These are phyloP conservation scores for Spathaspora girioi DNA, from an alignment of 805 yeast genomes.

Conservation along the genomic window DNA sequence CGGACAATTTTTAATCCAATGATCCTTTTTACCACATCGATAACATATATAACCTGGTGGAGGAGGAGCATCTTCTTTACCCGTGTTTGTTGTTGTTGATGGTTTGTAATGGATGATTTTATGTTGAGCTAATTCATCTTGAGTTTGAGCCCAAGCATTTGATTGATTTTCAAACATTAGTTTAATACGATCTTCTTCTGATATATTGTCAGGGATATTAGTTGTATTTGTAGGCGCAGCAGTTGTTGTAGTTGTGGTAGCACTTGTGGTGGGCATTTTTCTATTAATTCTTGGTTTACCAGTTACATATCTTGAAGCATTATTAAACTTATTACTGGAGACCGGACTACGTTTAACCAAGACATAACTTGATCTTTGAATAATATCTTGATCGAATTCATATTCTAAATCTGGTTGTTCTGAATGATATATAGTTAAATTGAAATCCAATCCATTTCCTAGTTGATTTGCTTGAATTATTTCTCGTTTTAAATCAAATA, in stretches of 20 bases:
- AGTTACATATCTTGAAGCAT: slow-evolving; percentile 66
- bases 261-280: slow-evolving; percentile 11
- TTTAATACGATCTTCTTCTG: slow-evolving; percentile 85
- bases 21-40: slow-evolving; percentile 89
- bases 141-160: slow-evolving; percentile 93
- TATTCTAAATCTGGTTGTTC: slow-evolving; percentile 63
- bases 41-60: slow-evolving; percentile 97
- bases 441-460: slow-evolving; percentile 82
- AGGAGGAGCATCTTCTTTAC: slow-evolving; percentile 76
- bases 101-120: slow-evolving; percentile 65
- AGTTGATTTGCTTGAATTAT: slow-evolving; percentile 77
- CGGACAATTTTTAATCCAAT: slow-evolving; percentile 96
- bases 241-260: slow-evolving; percentile 19
- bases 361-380: slow-evolving; percentile 84
- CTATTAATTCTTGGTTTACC: slow-evolving; percentile 58
- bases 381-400: slow-evolving; percentile 84
- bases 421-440: slow-evolving; percentile 60
- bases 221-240: slow-evolving; percentile 11
- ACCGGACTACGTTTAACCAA: slow-evolving; percentile 73
- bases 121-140: slow-evolving; percentile 83
- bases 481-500: slow-evolving; percentile 90
- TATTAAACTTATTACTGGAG: slow-evolving; percentile 44
- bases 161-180: slow-evolving; percentile 92
- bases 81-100: slow-evolving; percentile 20
- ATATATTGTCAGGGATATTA: slow-evolving; percentile 38